Conservation (phyloP, 495 filamentous ascomycete species). For the Penicillium simplicissimum region DNA sequence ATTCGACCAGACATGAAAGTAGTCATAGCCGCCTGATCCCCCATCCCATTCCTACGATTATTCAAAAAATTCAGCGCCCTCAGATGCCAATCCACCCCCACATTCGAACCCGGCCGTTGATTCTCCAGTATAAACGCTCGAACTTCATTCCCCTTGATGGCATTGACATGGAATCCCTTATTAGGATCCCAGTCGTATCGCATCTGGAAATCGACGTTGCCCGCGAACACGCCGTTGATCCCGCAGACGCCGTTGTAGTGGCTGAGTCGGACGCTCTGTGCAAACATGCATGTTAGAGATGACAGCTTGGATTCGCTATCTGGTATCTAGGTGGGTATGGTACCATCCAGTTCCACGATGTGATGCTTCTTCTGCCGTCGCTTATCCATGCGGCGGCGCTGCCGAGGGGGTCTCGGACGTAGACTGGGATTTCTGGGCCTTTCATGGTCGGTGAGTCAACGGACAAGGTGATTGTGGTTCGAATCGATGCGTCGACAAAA, state of each 20-base stretch:
- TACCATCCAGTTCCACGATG: not conserved
- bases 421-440: not conserved
- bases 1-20: not conserved
- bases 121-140: not conserved
- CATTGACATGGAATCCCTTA: slow-evolving; percentile 2
- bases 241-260: not conserved
- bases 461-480: not conserved
- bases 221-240: not conserved
- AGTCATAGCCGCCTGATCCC: not conserved
- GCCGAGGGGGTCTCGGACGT: not conserved
- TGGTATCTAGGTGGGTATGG: not conserved
- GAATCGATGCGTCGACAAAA: not conserved
- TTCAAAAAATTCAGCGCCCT: not conserved
- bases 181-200: slow-evolving; percentile 5
- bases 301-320: not conserved
- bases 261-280: not conserved
- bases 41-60: not conserved
- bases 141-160: not conserved
- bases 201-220: slow-evolving; percentile 1
- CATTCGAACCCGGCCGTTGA: not conserved
- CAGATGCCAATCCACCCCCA: not conserved
- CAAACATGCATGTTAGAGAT: not conserved
- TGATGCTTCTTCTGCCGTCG: not conserved
- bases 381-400: not conserved
- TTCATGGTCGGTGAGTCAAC: not conserved